Evolutionary conservation across 75 land plant species (phyloP), one percentile per base, ranked within the genome.

Genomic region (Cupressus sempervirens): DNA sequence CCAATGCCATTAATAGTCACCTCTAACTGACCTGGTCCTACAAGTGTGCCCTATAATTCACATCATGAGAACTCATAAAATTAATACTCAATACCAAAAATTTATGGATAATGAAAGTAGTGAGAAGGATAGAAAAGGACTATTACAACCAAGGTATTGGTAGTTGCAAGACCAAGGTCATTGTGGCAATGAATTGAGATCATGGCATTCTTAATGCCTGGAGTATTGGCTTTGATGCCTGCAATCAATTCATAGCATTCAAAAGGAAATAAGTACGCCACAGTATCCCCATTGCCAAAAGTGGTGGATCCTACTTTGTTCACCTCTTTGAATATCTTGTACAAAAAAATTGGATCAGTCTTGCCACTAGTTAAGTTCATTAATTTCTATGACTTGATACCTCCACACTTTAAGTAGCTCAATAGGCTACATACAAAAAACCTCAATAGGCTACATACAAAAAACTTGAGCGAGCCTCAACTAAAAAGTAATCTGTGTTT

Each of bases 261-360:
- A 1, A 41, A 68, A 56, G 88, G 88, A 12, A 88, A 76, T 16
- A 83, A 68, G 29, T 62, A 88, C 1, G 86, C 88, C 35, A 88
- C 87, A 10, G 86, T 88, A 43, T 88, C 86, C 10, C 83, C 29
- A 62, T 85, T 81, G 34, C 29, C 50, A 23, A 88, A 11, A 29
- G 88, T 88, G 20, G 86, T 88, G 4, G 86, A 83, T 7, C 88
- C 88, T 15, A 86, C 88, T 34, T 88, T 88, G 67, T 85, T 88
- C 34, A 85, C 86, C 50, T 88, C 83, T 41, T 32, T 86, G 26
- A 88, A 53, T 11, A 88, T 80, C 23, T 50, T 30, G 62, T 80
- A 88, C 35, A 88, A 45, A 68, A 88, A 85, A 40, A 73, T 76
- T 46, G 54, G 82, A 36, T 88, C 88, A 4, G 86, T 85, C 74